Evolutionary conservation across 2,329 filamentous ascomycete genomes (phyloP), one percentile per base, ranked within the genome.

Genomic region (Fusarium tanahbumbuense): DNA sequence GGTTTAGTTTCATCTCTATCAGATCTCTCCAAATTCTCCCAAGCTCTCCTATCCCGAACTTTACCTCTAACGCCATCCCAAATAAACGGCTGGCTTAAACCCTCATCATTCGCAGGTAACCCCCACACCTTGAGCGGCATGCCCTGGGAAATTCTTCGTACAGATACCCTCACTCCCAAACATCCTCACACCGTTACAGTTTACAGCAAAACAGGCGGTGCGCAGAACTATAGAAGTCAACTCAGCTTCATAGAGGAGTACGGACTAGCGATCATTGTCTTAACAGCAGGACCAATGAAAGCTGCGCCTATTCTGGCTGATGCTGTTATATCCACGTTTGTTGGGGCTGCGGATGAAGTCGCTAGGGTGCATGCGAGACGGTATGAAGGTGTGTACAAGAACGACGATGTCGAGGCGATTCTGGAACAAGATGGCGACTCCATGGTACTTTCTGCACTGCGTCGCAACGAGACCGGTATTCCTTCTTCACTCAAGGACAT

Each of bases 111-210:
- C 30, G 76, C 76, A 2, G 78, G 78, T 4, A 76, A 76, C 5
- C 65, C 69, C 0, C 67, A 73, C 27, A 74, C 71, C 15, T 73
- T 79, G 23, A 78, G 79, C 5, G 80, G 80, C 5, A 75, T 77
- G 69, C 79, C 80, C 0, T 81, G 80, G 81, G 80, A 82, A 47
- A 80, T 81, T 16, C 72, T 76, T 3, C 78, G 76, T 2, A 70
- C 75, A 0, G 18, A 71, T 1, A 66, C 74, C 25, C 48, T 81
- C 0, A 75, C 74, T 0, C 72, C 75, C 1, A 34, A 70, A 0
- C 68, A 80, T 42, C 73, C 76, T 0, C 79, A 81, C 23, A 57
- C 73, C 1, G 65, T 82, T 6, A 74, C 79, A 16, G 64, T 81
- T 3, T 78, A 77, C 34, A 76, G 72, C 2, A 82, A 82, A 57